phyloP scores from a whole-genome alignment of 441 rosid species.

The Viola pubescens region DNA sequence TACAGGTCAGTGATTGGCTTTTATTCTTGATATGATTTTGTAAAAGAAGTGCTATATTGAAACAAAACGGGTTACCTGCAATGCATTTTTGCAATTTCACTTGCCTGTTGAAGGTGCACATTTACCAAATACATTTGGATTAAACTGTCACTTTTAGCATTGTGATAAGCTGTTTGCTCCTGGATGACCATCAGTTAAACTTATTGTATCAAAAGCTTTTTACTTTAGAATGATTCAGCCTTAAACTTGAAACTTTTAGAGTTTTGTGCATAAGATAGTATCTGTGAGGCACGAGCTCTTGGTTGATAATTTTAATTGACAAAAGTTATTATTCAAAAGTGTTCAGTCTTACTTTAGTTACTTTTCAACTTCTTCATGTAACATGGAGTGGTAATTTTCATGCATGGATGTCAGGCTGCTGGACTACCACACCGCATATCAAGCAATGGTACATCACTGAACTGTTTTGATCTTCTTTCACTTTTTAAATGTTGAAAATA shows the following conservation, averaged over 20 bases:
- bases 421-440: constrained; percentile 62
- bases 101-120: too few species aligned
- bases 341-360: not conserved
- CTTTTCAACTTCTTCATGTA: not conserved
- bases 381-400: not conserved
- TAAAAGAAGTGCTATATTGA: too few species aligned
- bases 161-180: not conserved
- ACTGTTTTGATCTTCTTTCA: constrained; percentile 10
- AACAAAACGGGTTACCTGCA: too few species aligned
- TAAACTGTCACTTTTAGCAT: too few species aligned
- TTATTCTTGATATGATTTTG: constrained; percentile 13
- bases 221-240: not conserved
- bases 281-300: not conserved
- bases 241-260: not conserved
- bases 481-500: not conserved
- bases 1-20: constrained; percentile 43
- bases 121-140: too few species aligned
- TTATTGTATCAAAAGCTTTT: not conserved
- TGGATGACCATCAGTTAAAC: not conserved
- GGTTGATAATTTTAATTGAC: not conserved
- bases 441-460: constrained; percentile 50
- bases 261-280: not conserved
- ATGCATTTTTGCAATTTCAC: too few species aligned
- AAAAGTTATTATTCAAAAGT: not conserved
- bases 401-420: constrained; percentile 50